Base-by-base conservation (phyloP, 331 rosid genomes). In the Acacia pycnantha region DNA sequence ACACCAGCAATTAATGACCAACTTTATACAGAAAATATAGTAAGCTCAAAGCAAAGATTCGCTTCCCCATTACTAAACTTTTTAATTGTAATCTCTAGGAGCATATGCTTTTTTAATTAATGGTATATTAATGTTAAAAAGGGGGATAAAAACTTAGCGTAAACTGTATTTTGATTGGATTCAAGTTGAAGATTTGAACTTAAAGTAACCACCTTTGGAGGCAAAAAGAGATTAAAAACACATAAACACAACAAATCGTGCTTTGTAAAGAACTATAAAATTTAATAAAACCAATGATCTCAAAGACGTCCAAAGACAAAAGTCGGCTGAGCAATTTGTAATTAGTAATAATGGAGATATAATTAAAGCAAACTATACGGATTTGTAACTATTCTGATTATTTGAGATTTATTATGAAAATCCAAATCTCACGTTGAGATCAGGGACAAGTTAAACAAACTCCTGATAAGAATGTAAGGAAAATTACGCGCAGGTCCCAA, bases 151-250 rank as follows among this genome's bases (percentile, higher is more conserved):
- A 76, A 70, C 64, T 16, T 46, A 47, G 74, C 13, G 22, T 19
- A 6, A 67, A 24, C 24, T n/a, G 72, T 14, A 18, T 70, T 16
- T 16, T 67, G 64, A 31, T 76, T 18, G 43, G n/a, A n/a, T 76
- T 51, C 19, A 19, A 18, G 73, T 81, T 48, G 65, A 61, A 71
- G 59, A 24, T 71, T 73, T 73, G 77, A 73, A 73, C 44, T 73
- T 73, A 73, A 73, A 61, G 26, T 19, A 27, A 61, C 64, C 59
- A 43, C 4, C 31, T 62, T 62, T 64, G 81, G 81, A 77, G 81
- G 81, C 81, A 62, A 77, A 77, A 77, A 43, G 72, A 27, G 22
- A 18, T 9, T 24, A 18, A 46, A 62, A 26, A 27, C 46, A 16
- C n/a, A 61, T 27, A 5, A 33, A 61, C 40, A 16, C 70, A 59